Conservation (phyloP, 2,329 filamentous ascomycete genomes). For the Aureobasidium sp. region DNA sequence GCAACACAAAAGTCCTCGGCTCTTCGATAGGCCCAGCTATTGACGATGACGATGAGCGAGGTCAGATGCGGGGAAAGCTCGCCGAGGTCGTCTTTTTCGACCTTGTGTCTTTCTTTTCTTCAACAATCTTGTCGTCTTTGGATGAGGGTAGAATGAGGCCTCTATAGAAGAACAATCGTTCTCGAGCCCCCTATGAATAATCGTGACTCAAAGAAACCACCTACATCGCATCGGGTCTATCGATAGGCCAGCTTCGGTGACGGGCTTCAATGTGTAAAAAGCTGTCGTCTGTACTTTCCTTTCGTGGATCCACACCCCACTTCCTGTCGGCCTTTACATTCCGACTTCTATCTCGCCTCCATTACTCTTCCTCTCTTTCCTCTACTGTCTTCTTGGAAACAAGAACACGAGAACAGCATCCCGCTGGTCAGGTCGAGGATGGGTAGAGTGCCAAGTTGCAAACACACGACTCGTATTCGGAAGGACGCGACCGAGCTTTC, state of each 20-base stretch:
- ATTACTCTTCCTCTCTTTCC: not conserved
- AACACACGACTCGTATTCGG: not conserved
- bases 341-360: not conserved
- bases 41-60: not conserved
- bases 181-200: not conserved
- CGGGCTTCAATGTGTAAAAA: constrained; percentile 6
- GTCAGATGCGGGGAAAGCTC: constrained; percentile 12
- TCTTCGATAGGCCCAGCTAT: not conserved
- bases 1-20: not conserved
- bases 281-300: constrained; percentile 4
- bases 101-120: not conserved
- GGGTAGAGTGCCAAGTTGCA: too few species aligned
- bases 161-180: too few species aligned
- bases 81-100: not conserved
- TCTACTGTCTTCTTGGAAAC: too few species aligned
- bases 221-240: not conserved
- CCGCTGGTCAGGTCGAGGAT: too few species aligned
- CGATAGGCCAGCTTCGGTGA: constrained; percentile 11
- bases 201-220: not conserved
- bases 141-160: not conserved
- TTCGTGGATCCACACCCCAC: not conserved
- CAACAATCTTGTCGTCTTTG: not conserved
- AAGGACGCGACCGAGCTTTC: not conserved
- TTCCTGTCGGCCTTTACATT: not conserved
- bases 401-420: too few species aligned